These are phyloP conservation scores for Jamesozyma gamospora DNA, from an alignment of 805 yeast species.

Conservation along the genomic window DNA sequence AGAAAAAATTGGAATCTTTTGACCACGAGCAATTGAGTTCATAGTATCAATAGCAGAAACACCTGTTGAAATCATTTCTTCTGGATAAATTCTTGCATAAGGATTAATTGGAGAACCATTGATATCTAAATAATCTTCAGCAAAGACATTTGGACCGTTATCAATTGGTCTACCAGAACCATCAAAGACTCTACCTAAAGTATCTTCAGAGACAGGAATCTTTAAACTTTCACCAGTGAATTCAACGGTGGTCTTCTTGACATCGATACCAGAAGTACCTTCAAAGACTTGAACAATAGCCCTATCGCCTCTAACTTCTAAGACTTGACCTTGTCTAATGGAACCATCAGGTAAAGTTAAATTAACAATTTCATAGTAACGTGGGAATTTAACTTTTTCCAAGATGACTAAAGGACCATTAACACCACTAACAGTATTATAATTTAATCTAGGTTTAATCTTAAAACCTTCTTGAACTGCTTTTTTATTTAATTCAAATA, in stretches of 20 bases:
- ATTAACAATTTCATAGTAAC: slow-evolving; percentile 93
- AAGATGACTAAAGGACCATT: slow-evolving; percentile 95
- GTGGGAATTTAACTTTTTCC: slow-evolving; percentile 78
- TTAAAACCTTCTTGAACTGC: slow-evolving; percentile 90
- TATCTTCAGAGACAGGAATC: slow-evolving; percentile 93
- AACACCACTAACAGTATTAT: slow-evolving; percentile 96
- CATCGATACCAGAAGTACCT: slow-evolving; percentile 98
- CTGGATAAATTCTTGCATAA: slow-evolving; percentile 95
- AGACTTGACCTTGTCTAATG: slow-evolving; percentile 91
- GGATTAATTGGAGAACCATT: slow-evolving; percentile 99
- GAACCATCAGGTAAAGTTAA: slow-evolving; percentile 94
- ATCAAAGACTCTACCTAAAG: slow-evolving; percentile 95
- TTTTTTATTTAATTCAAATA: slow-evolving; percentile 69
- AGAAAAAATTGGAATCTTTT: slow-evolving; percentile 96
- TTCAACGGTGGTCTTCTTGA: slow-evolving; percentile 93
- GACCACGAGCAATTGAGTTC: slow-evolving; percentile 99
- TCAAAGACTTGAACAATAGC: slow-evolving; percentile 98
- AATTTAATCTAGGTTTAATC: slow-evolving; percentile 80
- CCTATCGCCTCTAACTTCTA: slow-evolving; percentile 93
- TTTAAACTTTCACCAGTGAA: slow-evolving; percentile 91
- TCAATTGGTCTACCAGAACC: slow-evolving; percentile 99
- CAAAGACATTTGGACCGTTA: slow-evolving; percentile 95
- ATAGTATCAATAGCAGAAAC: slow-evolving; percentile 96
- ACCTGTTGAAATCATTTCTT: slow-evolving; percentile 99
- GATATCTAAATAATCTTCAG: slow-evolving; percentile 96